Conservation (phyloP, 768 basidiomycete genomes). For the Leccinum variicolor region DNA sequence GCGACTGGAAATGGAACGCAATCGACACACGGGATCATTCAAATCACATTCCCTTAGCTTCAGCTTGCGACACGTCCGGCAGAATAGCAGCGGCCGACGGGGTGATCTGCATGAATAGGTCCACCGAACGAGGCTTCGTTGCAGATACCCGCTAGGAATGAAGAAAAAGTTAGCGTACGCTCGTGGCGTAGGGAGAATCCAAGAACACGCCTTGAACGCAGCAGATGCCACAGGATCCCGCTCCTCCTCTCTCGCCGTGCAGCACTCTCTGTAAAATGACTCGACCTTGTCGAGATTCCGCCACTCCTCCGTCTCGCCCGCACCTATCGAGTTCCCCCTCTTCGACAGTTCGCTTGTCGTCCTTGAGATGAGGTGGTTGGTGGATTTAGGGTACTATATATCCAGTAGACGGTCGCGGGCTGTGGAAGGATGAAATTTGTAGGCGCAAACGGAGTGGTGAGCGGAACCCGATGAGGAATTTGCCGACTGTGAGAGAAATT, state of each 20-base stretch:
- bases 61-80: too few species aligned
- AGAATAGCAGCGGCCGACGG: too few species aligned
- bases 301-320: slow-evolving; percentile 37
- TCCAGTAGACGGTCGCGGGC: slow-evolving; percentile 23
- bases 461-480: too few species aligned
- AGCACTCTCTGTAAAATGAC: slow-evolving; percentile 78
- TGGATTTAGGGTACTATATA: slow-evolving; percentile 70
- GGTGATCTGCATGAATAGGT: too few species aligned
- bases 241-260: slow-evolving; percentile 68
- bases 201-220: not conserved
- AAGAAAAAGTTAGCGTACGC: too few species aligned
- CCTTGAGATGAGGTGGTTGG: slow-evolving; percentile 66
- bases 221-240: slow-evolving; percentile 56
- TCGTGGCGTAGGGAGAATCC: too few species aligned
- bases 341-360: slow-evolving; percentile 80
- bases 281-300: slow-evolving; percentile 87
- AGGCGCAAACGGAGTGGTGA: too few species aligned
- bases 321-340: slow-evolving; percentile 23
- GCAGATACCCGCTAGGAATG: slow-evolving; percentile 17
- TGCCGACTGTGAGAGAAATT: too few species aligned
- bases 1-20: not conserved
- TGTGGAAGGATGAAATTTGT: too few species aligned
- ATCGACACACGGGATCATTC: slow-evolving; percentile 27
- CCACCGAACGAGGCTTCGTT: too few species aligned
- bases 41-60: slow-evolving; percentile 46